Evolutionary conservation across 495 filamentous ascomycete species (phyloP).

Genomic region (Evansstolkia leycettana): DNA sequence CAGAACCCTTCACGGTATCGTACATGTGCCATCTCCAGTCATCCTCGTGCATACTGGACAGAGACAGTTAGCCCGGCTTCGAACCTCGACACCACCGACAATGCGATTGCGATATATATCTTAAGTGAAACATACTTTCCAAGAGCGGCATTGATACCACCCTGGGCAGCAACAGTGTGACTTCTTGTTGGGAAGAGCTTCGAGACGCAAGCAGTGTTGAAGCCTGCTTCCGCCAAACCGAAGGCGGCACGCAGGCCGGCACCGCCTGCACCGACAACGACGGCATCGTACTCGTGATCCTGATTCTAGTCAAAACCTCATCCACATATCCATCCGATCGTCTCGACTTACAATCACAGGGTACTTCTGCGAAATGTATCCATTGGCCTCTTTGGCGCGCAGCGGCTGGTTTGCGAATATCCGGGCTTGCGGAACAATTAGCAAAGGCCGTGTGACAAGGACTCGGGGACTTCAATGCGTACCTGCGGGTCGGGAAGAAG

Average conservation of each 20-base stretch:
- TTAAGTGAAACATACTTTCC: constrained; percentile 50
- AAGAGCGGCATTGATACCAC: constrained; percentile 77
- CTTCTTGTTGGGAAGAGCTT: constrained; percentile 94
- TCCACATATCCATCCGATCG: constrained; percentile 1
- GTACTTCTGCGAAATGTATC: constrained; percentile 74
- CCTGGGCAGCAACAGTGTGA: constrained; percentile 92
- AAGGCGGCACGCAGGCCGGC: constrained; percentile 91
- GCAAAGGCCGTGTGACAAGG: constrained; percentile 15
- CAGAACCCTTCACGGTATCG: constrained; percentile 96
- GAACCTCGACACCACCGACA: background rate
- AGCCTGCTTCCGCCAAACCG: constrained; percentile 91
- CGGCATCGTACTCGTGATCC: constrained; percentile 74
- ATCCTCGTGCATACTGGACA: constrained; percentile 61
- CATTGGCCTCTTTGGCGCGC: constrained; percentile 81
- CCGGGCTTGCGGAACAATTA: constrained; percentile 38
- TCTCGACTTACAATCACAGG: constrained; percentile 69
- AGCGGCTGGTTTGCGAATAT: constrained; percentile 77
- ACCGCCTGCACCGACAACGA: constrained; percentile 91
- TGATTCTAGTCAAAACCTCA: constrained; percentile 27
- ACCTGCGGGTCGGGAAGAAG: constrained; percentile 73
- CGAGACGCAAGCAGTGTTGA: constrained; percentile 96
- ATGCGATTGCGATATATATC: background rate
- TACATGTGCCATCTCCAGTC: constrained; percentile 99
- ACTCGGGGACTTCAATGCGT: constrained; percentile 23
- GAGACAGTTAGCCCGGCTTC: background rate